Percentiles rank a stretch among this genome's conserved stretches.
Conservation (phyloP, 2,329 filamentous ascomycete species). For the Arthrobotrys pseudoclavata region DNA sequence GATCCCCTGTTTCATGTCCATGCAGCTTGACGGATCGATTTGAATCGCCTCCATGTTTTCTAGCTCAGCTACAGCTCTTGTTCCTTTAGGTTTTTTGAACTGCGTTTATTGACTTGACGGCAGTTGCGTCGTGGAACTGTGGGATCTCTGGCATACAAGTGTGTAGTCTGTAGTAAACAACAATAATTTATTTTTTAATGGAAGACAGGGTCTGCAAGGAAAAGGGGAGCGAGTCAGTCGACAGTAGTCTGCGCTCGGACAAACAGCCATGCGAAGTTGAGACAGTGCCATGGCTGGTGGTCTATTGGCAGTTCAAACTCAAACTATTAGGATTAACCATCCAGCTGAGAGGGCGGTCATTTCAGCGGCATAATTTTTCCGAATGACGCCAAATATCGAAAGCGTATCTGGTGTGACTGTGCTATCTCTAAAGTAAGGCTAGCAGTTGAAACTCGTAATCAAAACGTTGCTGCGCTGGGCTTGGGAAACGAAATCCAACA, state of each 20-base stretch:
- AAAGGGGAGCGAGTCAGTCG: conserved; percentile 35
- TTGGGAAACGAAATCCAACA: conserved; percentile 14
- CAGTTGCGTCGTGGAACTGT: background rate
- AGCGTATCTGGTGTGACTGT: conserved; percentile 9
- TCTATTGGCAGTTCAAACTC: conserved; percentile 9
- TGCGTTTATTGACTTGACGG: background rate
- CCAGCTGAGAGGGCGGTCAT: background rate
- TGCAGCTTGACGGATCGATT: conserved; percentile 5
- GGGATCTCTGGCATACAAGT: background rate
- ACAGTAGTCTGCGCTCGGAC: conserved; percentile 21
- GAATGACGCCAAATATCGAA: conserved; percentile 35
- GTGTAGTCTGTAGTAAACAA: background rate
- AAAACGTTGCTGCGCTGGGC: conserved; percentile 23
- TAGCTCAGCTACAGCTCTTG: background rate
- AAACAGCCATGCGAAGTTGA: conserved; percentile 19
- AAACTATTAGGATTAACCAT: background rate
- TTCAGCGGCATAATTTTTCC: conserved; percentile 46
- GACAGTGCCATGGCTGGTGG: conserved; percentile 8
- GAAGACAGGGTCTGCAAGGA: background rate
- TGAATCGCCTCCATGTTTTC: background rate
- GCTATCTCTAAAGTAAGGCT: conserved; percentile 11
- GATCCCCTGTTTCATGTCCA: conserved; percentile 18
- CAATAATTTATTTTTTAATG: background rate
- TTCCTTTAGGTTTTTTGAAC: background rate
- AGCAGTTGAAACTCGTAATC: conserved; percentile 33